A percentile compares a stretch with the other conserved stretches of the same genome.
Conservation (phyloP, 768 basidiomycete genomes). For the Leccinum disarticulatum region DNA sequence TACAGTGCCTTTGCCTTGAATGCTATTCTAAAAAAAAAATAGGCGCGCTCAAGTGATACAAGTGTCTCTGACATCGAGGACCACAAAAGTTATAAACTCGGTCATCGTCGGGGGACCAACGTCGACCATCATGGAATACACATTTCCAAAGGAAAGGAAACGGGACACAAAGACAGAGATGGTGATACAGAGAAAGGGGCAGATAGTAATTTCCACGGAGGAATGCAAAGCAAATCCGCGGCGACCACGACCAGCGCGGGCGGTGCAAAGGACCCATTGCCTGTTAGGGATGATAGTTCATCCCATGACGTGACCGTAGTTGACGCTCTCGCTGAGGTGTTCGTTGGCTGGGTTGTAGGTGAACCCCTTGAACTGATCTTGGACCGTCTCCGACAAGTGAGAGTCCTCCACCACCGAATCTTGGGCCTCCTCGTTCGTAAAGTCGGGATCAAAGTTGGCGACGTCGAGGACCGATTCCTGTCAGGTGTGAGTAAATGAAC, state of each 20-base stretch:
- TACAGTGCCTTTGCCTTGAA: background rate
- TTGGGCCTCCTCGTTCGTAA: conserved; percentile 91
- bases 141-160: background rate
- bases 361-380: conserved; percentile 92
- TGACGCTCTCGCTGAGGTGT: conserved; percentile 82
- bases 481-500: conserved; percentile 7
- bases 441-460: conserved; percentile 96
- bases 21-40: conserved; percentile 6
- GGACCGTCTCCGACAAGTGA: conserved; percentile 90
- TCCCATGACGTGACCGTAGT: conserved; percentile 45
- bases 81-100: background rate
- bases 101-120: background rate
- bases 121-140: background rate
- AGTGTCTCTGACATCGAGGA: background rate
- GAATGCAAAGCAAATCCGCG: conserved; percentile 5
- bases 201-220: conserved; percentile 1
- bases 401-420: conserved; percentile 97
- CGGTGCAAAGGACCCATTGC: background rate
- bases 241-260: conserved; percentile 26
- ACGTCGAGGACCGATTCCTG: conserved; percentile 93
- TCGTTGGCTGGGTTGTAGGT: conserved; percentile 86
- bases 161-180: background rate
- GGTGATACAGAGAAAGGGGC: background rate
- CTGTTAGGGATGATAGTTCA: conserved; percentile 17
- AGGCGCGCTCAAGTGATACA: background rate